These are phyloP conservation scores for Cercospora nicotianae DNA, from an alignment of 2,329 filamentous ascomycete species.

Conservation along the genomic window DNA sequence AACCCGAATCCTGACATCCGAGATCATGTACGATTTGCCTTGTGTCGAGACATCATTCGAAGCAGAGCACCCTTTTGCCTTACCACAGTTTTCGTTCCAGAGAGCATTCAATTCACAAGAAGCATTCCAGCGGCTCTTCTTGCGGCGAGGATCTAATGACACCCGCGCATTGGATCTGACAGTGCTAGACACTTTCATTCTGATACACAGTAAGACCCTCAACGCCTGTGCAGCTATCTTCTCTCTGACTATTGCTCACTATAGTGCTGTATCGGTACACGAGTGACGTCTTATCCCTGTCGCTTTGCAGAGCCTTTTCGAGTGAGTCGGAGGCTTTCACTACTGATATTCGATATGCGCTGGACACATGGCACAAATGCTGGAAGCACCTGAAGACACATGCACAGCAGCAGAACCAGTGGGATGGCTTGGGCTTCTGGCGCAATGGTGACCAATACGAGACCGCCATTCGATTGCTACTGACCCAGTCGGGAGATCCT, in stretches of 20 bases:
- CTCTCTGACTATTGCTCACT: not conserved
- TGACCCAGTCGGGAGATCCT: conserved; percentile 7
- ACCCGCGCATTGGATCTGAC: conserved; percentile 7
- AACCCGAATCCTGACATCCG: conserved; percentile 12
- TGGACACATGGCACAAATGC: conserved; percentile 20
- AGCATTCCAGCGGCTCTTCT: conserved; percentile 14
- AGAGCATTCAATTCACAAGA: conserved; percentile 1
- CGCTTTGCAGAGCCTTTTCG: not conserved
- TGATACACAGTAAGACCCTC: conserved; percentile 16
- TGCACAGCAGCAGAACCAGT: conserved; percentile 5
- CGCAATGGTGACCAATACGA: conserved; percentile 24
- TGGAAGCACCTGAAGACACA: conserved; percentile 14
- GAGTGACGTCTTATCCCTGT: conserved; percentile 9
- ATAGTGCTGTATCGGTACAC: conserved; percentile 18
- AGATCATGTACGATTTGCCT: conserved; percentile 19
- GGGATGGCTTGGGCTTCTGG: conserved; percentile 19
- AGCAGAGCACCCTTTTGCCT: conserved; percentile 19
- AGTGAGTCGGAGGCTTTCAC: not conserved
- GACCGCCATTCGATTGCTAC: conserved; percentile 15
- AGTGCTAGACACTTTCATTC: conserved; percentile 23
- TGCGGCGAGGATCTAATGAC: not conserved
- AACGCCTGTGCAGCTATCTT: not conserved
- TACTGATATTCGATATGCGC: conserved; percentile 3
- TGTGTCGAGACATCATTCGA: conserved; percentile 16
- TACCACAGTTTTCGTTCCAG: conserved; percentile 15